phyloP scores from a whole-genome alignment of 192 early-diverging fungal species.

The Funneliformis geosporum region DNA sequence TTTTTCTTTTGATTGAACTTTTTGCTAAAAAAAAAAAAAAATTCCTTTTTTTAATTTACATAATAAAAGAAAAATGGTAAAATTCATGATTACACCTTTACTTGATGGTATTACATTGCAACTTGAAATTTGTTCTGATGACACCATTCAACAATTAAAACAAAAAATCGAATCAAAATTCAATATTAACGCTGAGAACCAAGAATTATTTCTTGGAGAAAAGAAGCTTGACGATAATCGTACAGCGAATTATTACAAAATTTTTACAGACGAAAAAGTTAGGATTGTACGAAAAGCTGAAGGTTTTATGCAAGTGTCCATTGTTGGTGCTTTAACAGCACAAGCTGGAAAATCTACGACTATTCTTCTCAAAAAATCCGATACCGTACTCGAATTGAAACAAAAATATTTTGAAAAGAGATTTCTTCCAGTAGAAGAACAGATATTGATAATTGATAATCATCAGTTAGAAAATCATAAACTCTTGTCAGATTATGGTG shows the following conservation, averaged over 20 bases:
- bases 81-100: neutral
- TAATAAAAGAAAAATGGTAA: neutral
- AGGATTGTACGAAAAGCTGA: constrained; percentile 15
- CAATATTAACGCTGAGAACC: neutral
- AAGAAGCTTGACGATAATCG: constrained; percentile 1
- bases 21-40: neutral
- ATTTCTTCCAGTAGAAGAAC: neutral
- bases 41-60: neutral
- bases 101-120: neutral
- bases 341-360: neutral
- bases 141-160: constrained; percentile 14
- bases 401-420: neutral
- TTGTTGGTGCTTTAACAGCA: neutral
- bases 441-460: constrained; percentile 39
- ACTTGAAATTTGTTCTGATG: constrained; percentile 10
- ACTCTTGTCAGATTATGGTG: constrained; percentile 41
- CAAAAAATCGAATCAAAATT: constrained; percentile 6
- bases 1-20: no score
- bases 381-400: constrained; percentile 12
- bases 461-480: constrained; percentile 47
- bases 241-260: neutral
- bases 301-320: constrained; percentile 11
- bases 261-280: constrained; percentile 3
- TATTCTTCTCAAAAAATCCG: constrained; percentile 2
- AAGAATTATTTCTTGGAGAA: constrained; percentile 20